Percentiles rank a stretch among this genome's conserved stretches.
phyloP scores from a whole-genome alignment of 768 basidiomycete genomes.

The Boletus reticulatus region DNA sequence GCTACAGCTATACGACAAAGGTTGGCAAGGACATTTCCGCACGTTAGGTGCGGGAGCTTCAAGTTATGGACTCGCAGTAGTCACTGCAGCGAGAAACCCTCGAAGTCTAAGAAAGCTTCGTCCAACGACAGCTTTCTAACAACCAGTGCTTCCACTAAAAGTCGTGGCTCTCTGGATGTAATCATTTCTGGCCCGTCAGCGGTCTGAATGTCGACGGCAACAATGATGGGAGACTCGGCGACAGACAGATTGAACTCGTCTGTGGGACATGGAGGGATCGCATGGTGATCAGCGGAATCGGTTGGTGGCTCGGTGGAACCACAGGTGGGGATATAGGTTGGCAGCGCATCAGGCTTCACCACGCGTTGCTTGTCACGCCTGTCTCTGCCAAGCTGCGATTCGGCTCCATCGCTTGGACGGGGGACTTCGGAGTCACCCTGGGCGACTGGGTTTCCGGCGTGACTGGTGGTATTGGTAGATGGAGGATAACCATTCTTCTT shows the following conservation, averaged over 20 bases:
- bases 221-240: slow-evolving; percentile 36
- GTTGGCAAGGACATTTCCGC: not conserved
- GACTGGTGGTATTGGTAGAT: not conserved
- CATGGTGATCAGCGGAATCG: not conserved
- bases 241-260: slow-evolving; percentile 14
- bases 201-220: slow-evolving; percentile 19
- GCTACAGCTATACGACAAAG: not conserved
- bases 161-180: slow-evolving; percentile 39
- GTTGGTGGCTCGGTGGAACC: not conserved
- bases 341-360: slow-evolving; percentile 33
- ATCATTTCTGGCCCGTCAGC: not conserved
- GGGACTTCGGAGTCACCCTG: not conserved
- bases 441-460: not conserved
- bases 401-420: slow-evolving; percentile 18
- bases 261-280: not conserved
- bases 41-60: not conserved
- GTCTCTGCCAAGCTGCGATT: slow-evolving; percentile 40
- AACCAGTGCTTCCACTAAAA: slow-evolving; percentile 80
- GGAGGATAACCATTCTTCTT: slow-evolving; percentile 30
- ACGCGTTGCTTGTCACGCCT: slow-evolving; percentile 53
- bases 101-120: slow-evolving; percentile 77
- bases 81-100: slow-evolving; percentile 45
- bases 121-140: slow-evolving; percentile 74
- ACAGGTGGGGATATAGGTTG: slow-evolving; percentile 16
- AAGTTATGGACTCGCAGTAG: too few relatives aligned